Percentiles rank a stretch among this genome's conserved stretches.
Evolutionary conservation across 2,329 filamentous ascomycete species (phyloP).

Genomic region (Nemania bipapillata): DNA sequence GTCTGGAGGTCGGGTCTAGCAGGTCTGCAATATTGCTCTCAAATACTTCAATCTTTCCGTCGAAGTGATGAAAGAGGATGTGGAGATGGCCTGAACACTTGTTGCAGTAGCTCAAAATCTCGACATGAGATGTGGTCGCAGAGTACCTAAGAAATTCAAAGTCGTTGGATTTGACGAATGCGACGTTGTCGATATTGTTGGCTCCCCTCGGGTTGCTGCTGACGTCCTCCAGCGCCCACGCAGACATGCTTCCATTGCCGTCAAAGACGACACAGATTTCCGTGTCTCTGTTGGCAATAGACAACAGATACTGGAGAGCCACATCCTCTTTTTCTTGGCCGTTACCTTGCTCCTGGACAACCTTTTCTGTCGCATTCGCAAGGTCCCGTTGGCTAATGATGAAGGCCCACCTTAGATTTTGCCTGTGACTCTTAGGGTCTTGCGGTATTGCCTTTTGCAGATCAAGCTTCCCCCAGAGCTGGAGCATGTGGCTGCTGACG

Average conservation of each 20-base stretch:
- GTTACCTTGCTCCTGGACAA: constrained; percentile 70
- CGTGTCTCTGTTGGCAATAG: constrained; percentile 83
- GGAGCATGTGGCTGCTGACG: constrained; percentile 75
- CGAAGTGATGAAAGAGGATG: constrained; percentile 83
- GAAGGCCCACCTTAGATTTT: constrained; percentile 73
- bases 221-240: constrained; percentile 91
- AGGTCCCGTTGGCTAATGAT: constrained; percentile 86
- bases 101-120: constrained; percentile 79
- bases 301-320: constrained; percentile 83
- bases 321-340: constrained; percentile 71
- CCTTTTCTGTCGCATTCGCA: constrained; percentile 77
- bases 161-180: constrained; percentile 73
- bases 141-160: constrained; percentile 59
- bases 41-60: constrained; percentile 85
- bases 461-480: constrained; percentile 84
- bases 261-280: constrained; percentile 90
- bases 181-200: constrained; percentile 83
- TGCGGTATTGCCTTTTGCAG: constrained; percentile 74
- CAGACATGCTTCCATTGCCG: constrained; percentile 84
- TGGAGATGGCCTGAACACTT: constrained; percentile 71
- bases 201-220: constrained; percentile 73
- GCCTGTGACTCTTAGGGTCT: constrained; percentile 40
- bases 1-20: constrained; percentile 75
- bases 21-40: constrained; percentile 80
- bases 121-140: constrained; percentile 62